Conservation (phyloP, 176 grass and related monocot species). For the Hsuehochloa calcarea region DNA sequence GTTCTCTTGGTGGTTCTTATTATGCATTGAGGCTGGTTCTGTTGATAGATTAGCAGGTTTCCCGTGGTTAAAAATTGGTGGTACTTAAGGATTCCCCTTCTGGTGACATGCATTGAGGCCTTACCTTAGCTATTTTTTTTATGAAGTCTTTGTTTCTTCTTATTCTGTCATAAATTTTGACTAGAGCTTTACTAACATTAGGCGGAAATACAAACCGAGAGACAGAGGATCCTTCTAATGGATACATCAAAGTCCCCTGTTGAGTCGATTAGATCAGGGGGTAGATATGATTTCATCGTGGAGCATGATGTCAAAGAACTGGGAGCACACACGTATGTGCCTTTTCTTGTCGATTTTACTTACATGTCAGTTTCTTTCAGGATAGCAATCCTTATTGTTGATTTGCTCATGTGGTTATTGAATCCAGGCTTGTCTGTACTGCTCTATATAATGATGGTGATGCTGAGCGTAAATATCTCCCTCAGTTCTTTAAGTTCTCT, state of each 20-base stretch:
- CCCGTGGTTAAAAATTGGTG: neutral
- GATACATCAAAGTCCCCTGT: conserved; percentile 92
- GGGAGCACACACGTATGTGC: conserved; percentile 77
- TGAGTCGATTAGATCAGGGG: conserved; percentile 89
- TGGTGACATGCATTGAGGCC: conserved; percentile 8
- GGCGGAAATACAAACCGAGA: conserved; percentile 98
- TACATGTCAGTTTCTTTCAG: neutral
- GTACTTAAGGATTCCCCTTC: neutral
- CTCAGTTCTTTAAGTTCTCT: conserved; percentile 97
- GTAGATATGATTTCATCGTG: conserved; percentile 98
- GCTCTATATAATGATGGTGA: conserved; percentile 95
- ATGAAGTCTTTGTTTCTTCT: conserved; percentile 21
- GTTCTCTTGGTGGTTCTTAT: neutral
- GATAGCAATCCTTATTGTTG: conserved; percentile 11
- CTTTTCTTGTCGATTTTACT: conserved; percentile 24
- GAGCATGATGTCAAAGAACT: conserved; percentile 99
- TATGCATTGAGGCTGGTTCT: neutral
- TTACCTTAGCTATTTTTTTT: neutral
- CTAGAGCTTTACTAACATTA: conserved; percentile 35
- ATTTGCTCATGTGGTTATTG: conserved; percentile 34
- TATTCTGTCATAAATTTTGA: conserved; percentile 29
- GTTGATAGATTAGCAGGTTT: conserved; percentile 2
- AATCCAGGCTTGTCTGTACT: conserved; percentile 92
- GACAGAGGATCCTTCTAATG: conserved; percentile 77
- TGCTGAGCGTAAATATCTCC: conserved; percentile 95